Base-by-base conservation (phyloP, 2,329 filamentous ascomycete species). In the Phyllosticta citriasiana region DNA sequence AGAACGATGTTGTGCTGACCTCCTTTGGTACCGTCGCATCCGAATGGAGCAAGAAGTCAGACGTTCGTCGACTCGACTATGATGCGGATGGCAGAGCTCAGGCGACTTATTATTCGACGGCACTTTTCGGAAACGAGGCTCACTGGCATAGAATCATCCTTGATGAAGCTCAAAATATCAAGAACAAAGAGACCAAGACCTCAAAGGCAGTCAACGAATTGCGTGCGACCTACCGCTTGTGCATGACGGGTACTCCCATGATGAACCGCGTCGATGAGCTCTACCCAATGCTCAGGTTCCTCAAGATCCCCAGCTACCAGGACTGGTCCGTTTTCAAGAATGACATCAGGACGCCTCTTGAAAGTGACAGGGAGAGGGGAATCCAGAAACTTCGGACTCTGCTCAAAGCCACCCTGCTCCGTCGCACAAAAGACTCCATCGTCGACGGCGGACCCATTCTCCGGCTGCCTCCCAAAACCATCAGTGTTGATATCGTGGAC, bases 211-310 rank as follows among this genome's bases (percentile, higher is more conserved):
- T 83, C 30, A 82, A 78, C 65, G 71, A 75, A 10, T 72, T 94
- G 16, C 75, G 81, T 63, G 78, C 87, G 14, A 78, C 76, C 40
- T 83, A 88, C 69, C 81, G 89, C 55, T 86, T 89, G 77, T 91
- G 87, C 69, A 82, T 93, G 72, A 90, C 87, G 2, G 89, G 89
- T 26, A 94, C 89, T 0, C 89, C 89, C 0, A 91, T 93, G 88
- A 94, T 94, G 88, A 96, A 96, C 67, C 84, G 81, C 12, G 84
- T 93, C 2, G 78, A 83, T 25, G 92, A 97, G 67, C 78, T 96
- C 2, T 91, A 84, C 68, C 88, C 90, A 0, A 76, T 96, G 22
- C 79, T 96, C 53, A 82, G 83, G 2, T 97, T 96, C 69, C 78
- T 96, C 16, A 79, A 81, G 2, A 92, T 95, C 69, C 81, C 81